Evolutionary conservation across 345 rosid genomes (phyloP).

Genomic region (Moringa oleifera): DNA sequence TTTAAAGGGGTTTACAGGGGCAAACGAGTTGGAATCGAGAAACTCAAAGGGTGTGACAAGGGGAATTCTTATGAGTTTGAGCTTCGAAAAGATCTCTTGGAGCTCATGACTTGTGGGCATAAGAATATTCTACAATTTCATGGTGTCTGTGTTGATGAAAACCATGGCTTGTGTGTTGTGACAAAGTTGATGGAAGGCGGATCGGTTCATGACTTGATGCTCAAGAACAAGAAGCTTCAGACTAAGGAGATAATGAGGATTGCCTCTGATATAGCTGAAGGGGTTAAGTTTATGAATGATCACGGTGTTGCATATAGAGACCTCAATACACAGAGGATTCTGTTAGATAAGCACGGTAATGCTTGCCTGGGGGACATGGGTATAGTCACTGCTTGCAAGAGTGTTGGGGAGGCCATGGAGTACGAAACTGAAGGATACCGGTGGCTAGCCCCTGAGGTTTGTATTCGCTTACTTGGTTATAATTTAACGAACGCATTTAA

Average conservation of each 20-base stretch:
- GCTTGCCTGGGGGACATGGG: slow-evolving; percentile 94
- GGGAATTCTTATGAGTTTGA: slow-evolving; percentile 85
- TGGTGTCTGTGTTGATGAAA: slow-evolving; percentile 88
- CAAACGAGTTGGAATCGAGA: slow-evolving; percentile 74
- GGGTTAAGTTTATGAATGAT: slow-evolving; percentile 78
- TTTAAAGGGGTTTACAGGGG: slow-evolving; percentile 77
- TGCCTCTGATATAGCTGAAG: slow-evolving; percentile 75
- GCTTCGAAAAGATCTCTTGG: slow-evolving; percentile 74
- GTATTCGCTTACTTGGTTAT: slow-evolving; percentile 24
- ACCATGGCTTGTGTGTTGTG: slow-evolving; percentile 81
- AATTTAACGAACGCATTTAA: background rate
- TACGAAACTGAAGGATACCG: slow-evolving; percentile 98
- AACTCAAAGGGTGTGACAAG: slow-evolving; percentile 93
- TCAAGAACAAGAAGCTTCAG: slow-evolving; percentile 78
- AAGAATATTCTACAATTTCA: slow-evolving; percentile 69
- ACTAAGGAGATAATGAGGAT: slow-evolving; percentile 68
- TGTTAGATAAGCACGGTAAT: slow-evolving; percentile 74
- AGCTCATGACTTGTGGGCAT: slow-evolving; percentile 93
- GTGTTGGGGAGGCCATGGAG: slow-evolving; percentile 73
- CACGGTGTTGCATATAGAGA: slow-evolving; percentile 79
- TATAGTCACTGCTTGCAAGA: slow-evolving; percentile 81
- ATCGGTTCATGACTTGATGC: slow-evolving; percentile 64
- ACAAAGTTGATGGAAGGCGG: slow-evolving; percentile 96
- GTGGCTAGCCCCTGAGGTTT: slow-evolving; percentile 98
- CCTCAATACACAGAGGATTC: slow-evolving; percentile 72